phyloP scores from a whole-genome alignment of 495 filamentous ascomycete genomes.

The Xylaria flabelliformis region DNA sequence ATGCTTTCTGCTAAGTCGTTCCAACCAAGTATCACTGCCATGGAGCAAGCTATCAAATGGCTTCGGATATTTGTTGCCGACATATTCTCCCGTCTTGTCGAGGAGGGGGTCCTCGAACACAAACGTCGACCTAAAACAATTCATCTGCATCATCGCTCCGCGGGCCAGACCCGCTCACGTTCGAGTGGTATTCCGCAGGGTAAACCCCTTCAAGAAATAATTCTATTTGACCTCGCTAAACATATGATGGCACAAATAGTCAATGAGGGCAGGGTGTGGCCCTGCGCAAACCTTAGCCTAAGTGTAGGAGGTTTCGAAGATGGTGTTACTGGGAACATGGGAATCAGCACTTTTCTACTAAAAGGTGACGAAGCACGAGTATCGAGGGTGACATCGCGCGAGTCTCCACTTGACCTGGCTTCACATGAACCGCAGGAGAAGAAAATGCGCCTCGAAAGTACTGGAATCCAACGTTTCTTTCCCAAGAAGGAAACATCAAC shows the following conservation, averaged over 20 bases:
- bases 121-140: constrained; percentile 85
- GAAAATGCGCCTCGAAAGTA: constrained; percentile 57
- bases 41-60: constrained; percentile 88
- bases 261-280: constrained; percentile 81
- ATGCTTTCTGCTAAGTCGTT: constrained; percentile 99
- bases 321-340: constrained; percentile 78
- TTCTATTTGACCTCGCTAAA: constrained; percentile 80
- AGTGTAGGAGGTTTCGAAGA: constrained; percentile 92
- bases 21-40: constrained; percentile 76
- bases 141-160: constrained; percentile 79
- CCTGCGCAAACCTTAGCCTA: constrained; percentile 82
- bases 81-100: constrained; percentile 86
- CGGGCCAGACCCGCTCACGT: constrained; percentile 71
- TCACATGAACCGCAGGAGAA: constrained; percentile 54
- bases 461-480: constrained; percentile 67
- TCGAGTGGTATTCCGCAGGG: constrained; percentile 80
- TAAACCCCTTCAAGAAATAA: constrained; percentile 69
- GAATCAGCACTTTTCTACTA: constrained; percentile 83
- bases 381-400: constrained; percentile 37
- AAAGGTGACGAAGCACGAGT: constrained; percentile 75
- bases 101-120: constrained; percentile 91
- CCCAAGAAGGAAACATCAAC: constrained; percentile 42
- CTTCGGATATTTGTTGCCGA: constrained; percentile 91
- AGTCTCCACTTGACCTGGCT: constrained; percentile 38
- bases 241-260: constrained; percentile 77